A percentile compares a stretch with the other conserved stretches of the same genome.
phyloP scores from a whole-genome alignment of 768 basidiomycete species.

The Tulasnella sp. region DNA sequence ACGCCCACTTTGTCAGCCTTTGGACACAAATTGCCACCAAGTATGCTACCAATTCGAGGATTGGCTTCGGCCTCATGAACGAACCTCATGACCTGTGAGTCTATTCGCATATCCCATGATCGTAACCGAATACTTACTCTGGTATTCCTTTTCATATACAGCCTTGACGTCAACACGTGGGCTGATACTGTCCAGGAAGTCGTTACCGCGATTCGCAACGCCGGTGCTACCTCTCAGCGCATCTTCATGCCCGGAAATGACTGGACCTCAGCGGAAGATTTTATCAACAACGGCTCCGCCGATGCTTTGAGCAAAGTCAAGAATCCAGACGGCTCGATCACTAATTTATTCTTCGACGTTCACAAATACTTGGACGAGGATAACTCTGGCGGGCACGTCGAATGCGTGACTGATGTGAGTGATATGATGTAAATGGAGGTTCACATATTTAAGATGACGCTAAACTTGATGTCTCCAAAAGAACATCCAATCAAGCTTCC shows the following conservation, averaged over 20 bases:
- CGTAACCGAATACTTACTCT: too few species aligned
- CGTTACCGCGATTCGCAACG: constrained; percentile 58
- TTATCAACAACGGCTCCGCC: constrained; percentile 52
- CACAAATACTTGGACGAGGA: constrained; percentile 54
- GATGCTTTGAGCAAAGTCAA: constrained; percentile 46
- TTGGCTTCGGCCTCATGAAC: constrained; percentile 50
- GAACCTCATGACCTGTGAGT: constrained; percentile 53
- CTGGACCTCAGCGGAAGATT: constrained; percentile 45
- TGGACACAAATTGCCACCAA: constrained; percentile 54
- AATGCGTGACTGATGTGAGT: constrained; percentile 42
- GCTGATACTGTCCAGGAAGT: constrained; percentile 53
- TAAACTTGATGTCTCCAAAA: not conserved
- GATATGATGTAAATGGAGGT: not conserved
- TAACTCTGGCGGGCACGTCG: constrained; percentile 45
- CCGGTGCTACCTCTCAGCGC: constrained; percentile 52
- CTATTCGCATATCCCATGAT: constrained; percentile 30
- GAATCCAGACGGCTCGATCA: constrained; percentile 46
- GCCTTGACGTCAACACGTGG: constrained; percentile 48
- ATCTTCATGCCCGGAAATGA: constrained; percentile 59
- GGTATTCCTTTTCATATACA: constrained; percentile 33
- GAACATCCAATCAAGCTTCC: constrained; percentile 8
- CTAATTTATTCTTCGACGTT: constrained; percentile 55
- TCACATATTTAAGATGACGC: not conserved
- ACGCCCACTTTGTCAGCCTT: constrained; percentile 52
- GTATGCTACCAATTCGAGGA: constrained; percentile 42